Base-by-base conservation (phyloP, 768 basidiomycete genomes). In the Mycena kentingensis region DNA sequence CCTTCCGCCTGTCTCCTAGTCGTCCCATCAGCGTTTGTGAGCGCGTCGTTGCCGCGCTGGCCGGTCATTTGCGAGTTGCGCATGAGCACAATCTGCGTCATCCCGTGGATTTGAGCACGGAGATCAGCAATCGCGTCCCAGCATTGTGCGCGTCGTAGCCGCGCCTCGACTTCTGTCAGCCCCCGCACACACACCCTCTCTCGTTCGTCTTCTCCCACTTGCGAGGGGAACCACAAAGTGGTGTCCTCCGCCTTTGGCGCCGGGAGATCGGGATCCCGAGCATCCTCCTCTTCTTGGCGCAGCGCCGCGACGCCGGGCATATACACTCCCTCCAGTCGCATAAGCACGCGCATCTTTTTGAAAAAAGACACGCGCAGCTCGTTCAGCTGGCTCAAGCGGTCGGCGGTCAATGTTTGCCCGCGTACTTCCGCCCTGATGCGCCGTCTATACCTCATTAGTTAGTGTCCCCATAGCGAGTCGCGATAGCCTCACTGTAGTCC, bases 231-330 rank as follows among this genome's bases (percentile, higher is more conserved):
- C 26, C 18, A 59, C 0, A 59, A 19, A 24, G 6, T 34, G 1
- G 52, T 29, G 44, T 42, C 44, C 35, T 55, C 60, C 18, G 60
- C 54, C 25, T 35, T 34, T 11, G 31, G 18, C 24, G 53, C 43
- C 1, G 34, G 38, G 2, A 37, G 16, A 3, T 51, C 45, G 4
- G 12, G 2, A 39, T 50, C 49, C 12, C 54, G 44, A 11, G 16
- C 16, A n/a, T 54, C 44, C 22, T 59, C 58, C 13, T 46, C 53
- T 12, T 21, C 35, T 39, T 47, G 26, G 11, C 49, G 7, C 10
- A 47, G 27, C 25, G n/a, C 26, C 2, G 29, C 15, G 4, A 36
- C 55, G 1, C 45, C 58, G 4, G 59, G 53, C 49, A 48, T 54
- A 27, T 41, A 41, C 3, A 31, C 24, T 12, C 27, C 41, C 48